These are phyloP conservation scores for Phaeotremella skinneri DNA, from an alignment of 768 basidiomycete genomes.

Conservation along the genomic window DNA sequence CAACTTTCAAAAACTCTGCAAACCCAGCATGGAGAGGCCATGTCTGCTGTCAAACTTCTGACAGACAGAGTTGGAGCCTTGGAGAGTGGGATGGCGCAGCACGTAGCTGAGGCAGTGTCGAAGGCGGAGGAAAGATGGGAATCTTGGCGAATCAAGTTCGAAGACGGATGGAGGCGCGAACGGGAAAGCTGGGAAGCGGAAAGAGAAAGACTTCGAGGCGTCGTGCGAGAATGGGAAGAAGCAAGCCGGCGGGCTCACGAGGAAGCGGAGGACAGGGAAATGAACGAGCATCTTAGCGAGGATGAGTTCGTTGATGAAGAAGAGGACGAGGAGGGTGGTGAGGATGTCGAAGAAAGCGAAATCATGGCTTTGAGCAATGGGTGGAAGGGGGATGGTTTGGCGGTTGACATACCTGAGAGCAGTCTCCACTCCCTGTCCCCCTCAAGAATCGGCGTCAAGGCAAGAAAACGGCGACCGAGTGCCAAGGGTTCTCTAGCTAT, in stretches of 20 bases:
- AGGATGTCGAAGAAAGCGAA: slow-evolving; percentile 9
- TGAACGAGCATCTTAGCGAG: slow-evolving; percentile 44
- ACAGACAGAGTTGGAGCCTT: slow-evolving; percentile 44
- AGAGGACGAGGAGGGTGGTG: slow-evolving; percentile 27
- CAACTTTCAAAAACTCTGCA: slow-evolving; percentile 71
- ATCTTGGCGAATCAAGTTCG: slow-evolving; percentile 75
- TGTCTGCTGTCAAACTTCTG: slow-evolving; percentile 54
- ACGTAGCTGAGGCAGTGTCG: slow-evolving; percentile 42
- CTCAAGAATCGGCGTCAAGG: slow-evolving; percentile 10
- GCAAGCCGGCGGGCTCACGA: slow-evolving; percentile 50
- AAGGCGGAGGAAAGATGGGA: slow-evolving; percentile 53
- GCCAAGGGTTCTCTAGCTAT: slow-evolving; percentile 36
- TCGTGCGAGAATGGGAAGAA: slow-evolving; percentile 78
- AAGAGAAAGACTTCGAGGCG: slow-evolving; percentile 67
- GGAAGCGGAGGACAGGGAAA: slow-evolving; percentile 49
- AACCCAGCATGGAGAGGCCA: slow-evolving; percentile 72
- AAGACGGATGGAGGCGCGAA: slow-evolving; percentile 73
- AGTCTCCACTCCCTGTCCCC: slow-evolving; percentile 2
- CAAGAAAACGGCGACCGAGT: slow-evolving; percentile 35
- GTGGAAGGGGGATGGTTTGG: slow-evolving; percentile 16
- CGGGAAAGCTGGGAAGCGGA: slow-evolving; percentile 81
- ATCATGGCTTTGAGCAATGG: slow-evolving; percentile 15
- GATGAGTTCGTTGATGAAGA: slow-evolving; percentile 39
- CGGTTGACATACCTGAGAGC: slow-evolving; percentile 1
- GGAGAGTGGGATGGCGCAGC: slow-evolving; percentile 39